These are phyloP conservation scores for Isatis tinctoria DNA, from an alignment of 345 rosid species.

Conservation along the genomic window DNA sequence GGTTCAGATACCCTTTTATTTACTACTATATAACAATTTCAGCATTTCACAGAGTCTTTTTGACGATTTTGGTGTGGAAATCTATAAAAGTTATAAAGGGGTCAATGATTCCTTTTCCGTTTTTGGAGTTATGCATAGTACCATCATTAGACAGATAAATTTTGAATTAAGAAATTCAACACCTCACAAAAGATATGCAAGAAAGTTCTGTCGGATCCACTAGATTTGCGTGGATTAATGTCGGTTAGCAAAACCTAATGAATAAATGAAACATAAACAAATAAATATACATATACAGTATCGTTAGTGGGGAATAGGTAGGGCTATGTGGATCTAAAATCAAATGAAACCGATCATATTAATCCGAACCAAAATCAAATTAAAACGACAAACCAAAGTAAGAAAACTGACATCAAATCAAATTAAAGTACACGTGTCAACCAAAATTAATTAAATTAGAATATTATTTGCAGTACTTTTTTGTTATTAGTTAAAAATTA, in stretches of 20 bases:
- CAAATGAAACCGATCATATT: background rate
- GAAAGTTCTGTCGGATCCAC: slow-evolving; percentile 30
- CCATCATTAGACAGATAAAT: slow-evolving; percentile 24
- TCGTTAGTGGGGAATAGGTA: slow-evolving; percentile 18
- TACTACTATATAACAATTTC: background rate
- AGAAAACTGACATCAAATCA: background rate
- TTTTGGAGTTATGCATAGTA: slow-evolving; percentile 29
- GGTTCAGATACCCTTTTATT: slow-evolving; percentile 4
- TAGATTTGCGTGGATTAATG: slow-evolving; percentile 24
- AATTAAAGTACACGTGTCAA: no score
- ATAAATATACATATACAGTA: background rate
- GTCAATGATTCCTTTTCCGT: slow-evolving; percentile 24
- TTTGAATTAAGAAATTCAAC: slow-evolving; percentile 30
- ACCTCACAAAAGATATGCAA: slow-evolving; percentile 28
- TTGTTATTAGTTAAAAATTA: no score
- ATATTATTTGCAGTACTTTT: no score
- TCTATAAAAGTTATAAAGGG: slow-evolving; percentile 16
- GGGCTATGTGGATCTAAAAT: background rate
- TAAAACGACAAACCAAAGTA: background rate
- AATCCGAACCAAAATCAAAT: background rate
- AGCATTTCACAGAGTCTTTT: slow-evolving; percentile 19
- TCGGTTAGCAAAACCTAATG: slow-evolving; percentile 11
- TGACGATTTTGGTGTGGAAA: slow-evolving; percentile 19
- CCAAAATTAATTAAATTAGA: background rate
- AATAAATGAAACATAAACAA: background rate